Base-by-base conservation (phyloP, 108 stramenopile genomes). In the Mayamaea pseudoterrestris region DNA sequence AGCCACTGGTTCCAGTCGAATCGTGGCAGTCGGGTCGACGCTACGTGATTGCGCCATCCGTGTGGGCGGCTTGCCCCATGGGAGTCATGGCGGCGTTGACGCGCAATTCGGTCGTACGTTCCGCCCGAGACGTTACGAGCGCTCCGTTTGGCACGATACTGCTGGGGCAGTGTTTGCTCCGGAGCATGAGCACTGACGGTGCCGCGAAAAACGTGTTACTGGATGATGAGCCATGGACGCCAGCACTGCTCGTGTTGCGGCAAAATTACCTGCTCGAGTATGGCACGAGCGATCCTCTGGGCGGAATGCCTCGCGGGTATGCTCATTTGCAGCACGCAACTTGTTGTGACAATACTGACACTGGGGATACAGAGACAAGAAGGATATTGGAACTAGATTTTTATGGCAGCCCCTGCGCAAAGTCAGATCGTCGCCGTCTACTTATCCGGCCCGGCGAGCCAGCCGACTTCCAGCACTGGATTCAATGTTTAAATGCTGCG, bases 261-360 rank as follows among this genome's bases (percentile, higher is more conserved):
- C 79, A 89, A 35, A 89, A 89, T 47, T 81, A 80, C 53, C 66
- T 89, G 13, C 60, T 89, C 23, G 86, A 89, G 61, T 81, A 71
- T 49, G 53, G 70, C 12, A 66, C 61, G 22, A 62, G 41, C 22
- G 61, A 56, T 30, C 54, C 44, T 44, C 28, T 51, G n/a, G 56
- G 57, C 27, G 68, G 68, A 14, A 30, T 57, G 5, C 85, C 85
- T 9, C 64, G 75, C 56, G 85, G 80, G 26, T 78, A 63, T 55
- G 76, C 75, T 2, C 78, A 79, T 59, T 45, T 87, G 11, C 73
- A 82, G 50, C 36, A 66, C 36, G 76, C 78, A 7, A 43, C 41
- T 26, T 66, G 55, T 25, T 67, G 65, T 45, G 55, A 63, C 0
- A 68, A 76, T 23, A 46, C 58, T 21, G 69, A 75, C 32, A n/a